Percentiles rank a stretch among this genome's conserved stretches.
Evolutionary conservation across 2,329 filamentous ascomycete species (phyloP).

Genomic region (Alternaria novae-zelandiae): DNA sequence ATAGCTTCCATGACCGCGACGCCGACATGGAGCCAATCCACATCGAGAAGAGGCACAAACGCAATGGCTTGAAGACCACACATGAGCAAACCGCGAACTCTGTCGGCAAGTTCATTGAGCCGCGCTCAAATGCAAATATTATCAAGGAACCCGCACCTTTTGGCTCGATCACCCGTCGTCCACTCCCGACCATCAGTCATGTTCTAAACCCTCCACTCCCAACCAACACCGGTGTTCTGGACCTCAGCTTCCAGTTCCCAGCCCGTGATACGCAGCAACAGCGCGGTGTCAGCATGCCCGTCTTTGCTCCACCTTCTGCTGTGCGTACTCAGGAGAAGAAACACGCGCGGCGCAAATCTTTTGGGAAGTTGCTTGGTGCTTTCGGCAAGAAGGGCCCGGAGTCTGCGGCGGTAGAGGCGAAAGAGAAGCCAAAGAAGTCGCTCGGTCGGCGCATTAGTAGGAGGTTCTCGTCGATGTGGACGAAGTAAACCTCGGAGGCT

Average conservation of each 20-base stretch:
- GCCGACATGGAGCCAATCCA: not conserved
- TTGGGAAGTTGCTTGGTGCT: not conserved
- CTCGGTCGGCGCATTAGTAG: not conserved
- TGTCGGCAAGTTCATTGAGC: not conserved
- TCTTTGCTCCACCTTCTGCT: not conserved
- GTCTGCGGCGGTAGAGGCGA: not conserved
- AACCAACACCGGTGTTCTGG: not conserved
- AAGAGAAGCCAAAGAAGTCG: not conserved
- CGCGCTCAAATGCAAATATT: not conserved
- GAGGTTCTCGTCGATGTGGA: not conserved
- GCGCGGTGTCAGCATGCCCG: not conserved
- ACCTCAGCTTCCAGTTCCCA: not conserved
- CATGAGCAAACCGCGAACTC: not conserved
- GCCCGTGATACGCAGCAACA: too few relatives aligned
- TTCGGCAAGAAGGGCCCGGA: not conserved
- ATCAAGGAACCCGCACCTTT: not conserved
- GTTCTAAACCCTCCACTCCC: not conserved
- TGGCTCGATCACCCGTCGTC: not conserved
- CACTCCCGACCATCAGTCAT: not conserved
- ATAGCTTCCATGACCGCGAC: too few relatives aligned
- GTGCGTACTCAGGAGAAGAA: accelerated
- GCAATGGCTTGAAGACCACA: not conserved
- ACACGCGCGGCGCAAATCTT: not conserved
- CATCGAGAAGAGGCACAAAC: not conserved
- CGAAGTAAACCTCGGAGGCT: not conserved